Base-by-base conservation (phyloP, 2,329 filamentous ascomycete species). In the Pestalotiopsis fici region DNA sequence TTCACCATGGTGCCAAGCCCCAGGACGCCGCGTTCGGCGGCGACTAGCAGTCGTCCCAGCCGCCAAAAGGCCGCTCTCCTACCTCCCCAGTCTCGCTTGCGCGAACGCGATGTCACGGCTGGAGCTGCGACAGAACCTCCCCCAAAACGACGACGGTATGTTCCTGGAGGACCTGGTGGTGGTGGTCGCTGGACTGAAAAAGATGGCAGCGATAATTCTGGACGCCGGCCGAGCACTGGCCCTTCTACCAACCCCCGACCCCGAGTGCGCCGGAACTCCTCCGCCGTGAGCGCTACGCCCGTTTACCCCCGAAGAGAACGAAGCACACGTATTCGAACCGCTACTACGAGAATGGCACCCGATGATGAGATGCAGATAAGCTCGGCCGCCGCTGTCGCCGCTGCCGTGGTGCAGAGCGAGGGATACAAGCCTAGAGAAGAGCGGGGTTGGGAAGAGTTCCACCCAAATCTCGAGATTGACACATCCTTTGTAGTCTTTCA, bases 371-470 rank as follows among this genome's bases (percentile, higher is more conserved):
- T 93, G 78, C 88, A 93, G 71, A 97, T 93, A 80, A 94, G 91
- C 74, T 95, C 93, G 59, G 94, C 91, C n/a, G 94, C 95, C 13
- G 94, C 94, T 31, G 93, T 95, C 27, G 93, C 95, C 63, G 94
- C 94, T 5, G 92, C 93, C 3, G 92, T 96, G 68, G 93, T 94
- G 72, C 94, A 97, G 77, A 95, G 90, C 74, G 96, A 98, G 83
- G 95, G 95, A 63, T 98, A 98, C 81, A 99, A 99, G 78, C 96
- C 96, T 37, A 88, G 96, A 75, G 96, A 99, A 81, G 96, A 99
- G 82, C 90, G 95, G 70, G 93, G 94, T 64, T 99, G 95, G 94
- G 95, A 98, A 76, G 96, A 99, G 78, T 98, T 98, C 71, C 96
- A 99, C 79, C 94, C 94, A 0, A 93, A 98, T 74, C 88, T 99